Evolutionary conservation across 164 flowering plant species (phyloP), one percentile per base, ranked within the genome.

Genomic region (Sextonia rubra): DNA sequence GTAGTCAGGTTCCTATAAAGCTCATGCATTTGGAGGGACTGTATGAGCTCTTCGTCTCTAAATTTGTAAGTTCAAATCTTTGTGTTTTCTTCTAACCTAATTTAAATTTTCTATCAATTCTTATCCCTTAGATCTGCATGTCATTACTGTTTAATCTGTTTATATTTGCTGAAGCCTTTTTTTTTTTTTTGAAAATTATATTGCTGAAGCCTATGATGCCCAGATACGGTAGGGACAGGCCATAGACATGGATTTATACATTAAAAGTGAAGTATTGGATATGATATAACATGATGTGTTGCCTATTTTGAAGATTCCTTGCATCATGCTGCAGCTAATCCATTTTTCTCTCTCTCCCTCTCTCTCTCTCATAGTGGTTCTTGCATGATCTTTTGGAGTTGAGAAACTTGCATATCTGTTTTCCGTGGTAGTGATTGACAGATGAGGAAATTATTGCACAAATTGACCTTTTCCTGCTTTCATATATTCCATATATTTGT

Each of bases 1-100:
- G 90, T 58, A 93, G 97, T 79, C 99, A 93, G 82, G 98, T 96
- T 78, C 97, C 99, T 8, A 78, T 93, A 75, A 91, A 87, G 78
- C 90, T 93, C 47, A 88, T 96, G 99, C 98, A 93, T 83, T 86
- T 96, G 87, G 99, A 91, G 85, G 97, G 98, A 56, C 76, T 96
- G 62, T 87, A 89, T 68, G 99, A 96, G 83, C 80, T 96, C 77
- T 96, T 93, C 82, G 84, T 91, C 68, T 93, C 95, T 48, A 96
- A 96, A 80, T 93, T 96, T 85, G 99, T 93, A 82, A 86, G 98
- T 86, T 49, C 25, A 12, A 30, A 29, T 65, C n/a, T 5, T 66
- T 3, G n/a, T 37, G 17, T 27, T 18, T 64, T 30, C 9, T 64
- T 27, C 17, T 29, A 64, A 64, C 20, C 67, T 29, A 27, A 29